These are phyloP conservation scores for Lachancea nothofagi DNA, from an alignment of 805 yeast genomes.

Conservation along the genomic window DNA sequence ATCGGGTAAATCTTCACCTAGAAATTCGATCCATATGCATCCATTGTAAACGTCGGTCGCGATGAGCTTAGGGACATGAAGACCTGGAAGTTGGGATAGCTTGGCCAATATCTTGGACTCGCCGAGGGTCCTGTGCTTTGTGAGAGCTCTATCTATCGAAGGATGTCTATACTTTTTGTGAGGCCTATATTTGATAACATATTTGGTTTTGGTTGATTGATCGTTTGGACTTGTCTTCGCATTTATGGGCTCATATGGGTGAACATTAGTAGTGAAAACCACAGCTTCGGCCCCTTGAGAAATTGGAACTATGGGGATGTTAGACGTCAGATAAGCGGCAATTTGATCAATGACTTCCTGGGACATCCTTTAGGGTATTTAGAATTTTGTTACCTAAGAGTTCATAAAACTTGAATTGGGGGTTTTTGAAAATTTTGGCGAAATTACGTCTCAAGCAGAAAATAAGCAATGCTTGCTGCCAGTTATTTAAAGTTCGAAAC, in stretches of 20 bases:
- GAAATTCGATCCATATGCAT: constrained; percentile 78
- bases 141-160: constrained; percentile 64
- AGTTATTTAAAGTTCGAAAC: background rate
- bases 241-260: constrained; percentile 64
- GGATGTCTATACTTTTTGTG: constrained; percentile 88
- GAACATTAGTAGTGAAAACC: constrained; percentile 55
- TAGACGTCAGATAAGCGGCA: constrained; percentile 37
- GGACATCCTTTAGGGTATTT: constrained; percentile 41
- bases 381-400: constrained; percentile 2
- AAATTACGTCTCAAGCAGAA: too few species aligned
- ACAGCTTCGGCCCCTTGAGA: constrained; percentile 93
- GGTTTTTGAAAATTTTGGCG: too few species aligned
- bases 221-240: background rate
- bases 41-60: constrained; percentile 76
- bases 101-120: constrained; percentile 75
- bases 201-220: constrained; percentile 31
- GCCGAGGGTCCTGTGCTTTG: constrained; percentile 74
- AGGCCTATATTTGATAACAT: constrained; percentile 80
- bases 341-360: constrained; percentile 43
- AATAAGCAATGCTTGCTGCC: too few species aligned
- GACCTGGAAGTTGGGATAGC: constrained; percentile 40
- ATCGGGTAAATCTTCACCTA: constrained; percentile 53
- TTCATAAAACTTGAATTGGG: too few species aligned
- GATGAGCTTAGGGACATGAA: constrained; percentile 68
- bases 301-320: constrained; percentile 47